Conservation (phyloP, 371 early-diverging fungal species). For the Vittaforma corneae region DNA sequence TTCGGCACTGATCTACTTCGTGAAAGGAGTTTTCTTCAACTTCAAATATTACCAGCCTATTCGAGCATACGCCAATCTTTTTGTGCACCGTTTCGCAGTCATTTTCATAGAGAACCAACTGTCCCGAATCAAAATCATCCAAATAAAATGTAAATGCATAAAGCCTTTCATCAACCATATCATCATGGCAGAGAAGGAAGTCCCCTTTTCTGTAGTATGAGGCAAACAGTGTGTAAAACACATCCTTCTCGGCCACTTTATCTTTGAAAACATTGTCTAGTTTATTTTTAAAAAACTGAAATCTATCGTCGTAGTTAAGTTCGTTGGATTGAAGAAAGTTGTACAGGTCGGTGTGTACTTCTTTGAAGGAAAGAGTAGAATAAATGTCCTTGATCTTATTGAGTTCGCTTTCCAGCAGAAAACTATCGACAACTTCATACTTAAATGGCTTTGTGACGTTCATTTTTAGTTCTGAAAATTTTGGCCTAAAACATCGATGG, state of each 20-base stretch:
- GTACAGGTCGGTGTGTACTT: constrained; percentile 55
- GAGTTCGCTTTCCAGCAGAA: constrained; percentile 23
- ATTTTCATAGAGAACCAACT: constrained; percentile 52
- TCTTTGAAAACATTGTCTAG: constrained; percentile 30
- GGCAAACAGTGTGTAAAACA: constrained; percentile 51
- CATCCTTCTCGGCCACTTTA: constrained; percentile 7
- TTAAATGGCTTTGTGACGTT: too few relatives aligned
- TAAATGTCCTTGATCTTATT: constrained; percentile 10
- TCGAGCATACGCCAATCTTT: constrained; percentile 41
- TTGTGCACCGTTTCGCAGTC: constrained; percentile 42
- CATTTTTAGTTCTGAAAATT: too few relatives aligned
- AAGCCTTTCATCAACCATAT: constrained; percentile 48
- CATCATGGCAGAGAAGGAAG: constrained; percentile 59
- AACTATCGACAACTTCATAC: constrained; percentile 32
- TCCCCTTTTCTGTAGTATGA: constrained; percentile 52
- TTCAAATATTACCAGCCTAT: constrained; percentile 58
- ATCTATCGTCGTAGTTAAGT: constrained; percentile 26
- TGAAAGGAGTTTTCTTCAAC: constrained; percentile 56
- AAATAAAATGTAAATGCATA: constrained; percentile 58
- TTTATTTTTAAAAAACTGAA: constrained; percentile 40
- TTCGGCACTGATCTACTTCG: constrained; percentile 49
- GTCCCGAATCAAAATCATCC: constrained; percentile 44
- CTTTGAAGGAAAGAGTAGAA: constrained; percentile 10
- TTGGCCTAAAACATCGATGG: too few relatives aligned
- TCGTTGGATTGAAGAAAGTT: constrained; percentile 57